Percentiles rank a stretch among this genome's conserved stretches.
These are phyloP conservation scores for Pyrenochaeta sp. DNA, from an alignment of 2,329 filamentous ascomycete genomes.

Conservation along the genomic window DNA sequence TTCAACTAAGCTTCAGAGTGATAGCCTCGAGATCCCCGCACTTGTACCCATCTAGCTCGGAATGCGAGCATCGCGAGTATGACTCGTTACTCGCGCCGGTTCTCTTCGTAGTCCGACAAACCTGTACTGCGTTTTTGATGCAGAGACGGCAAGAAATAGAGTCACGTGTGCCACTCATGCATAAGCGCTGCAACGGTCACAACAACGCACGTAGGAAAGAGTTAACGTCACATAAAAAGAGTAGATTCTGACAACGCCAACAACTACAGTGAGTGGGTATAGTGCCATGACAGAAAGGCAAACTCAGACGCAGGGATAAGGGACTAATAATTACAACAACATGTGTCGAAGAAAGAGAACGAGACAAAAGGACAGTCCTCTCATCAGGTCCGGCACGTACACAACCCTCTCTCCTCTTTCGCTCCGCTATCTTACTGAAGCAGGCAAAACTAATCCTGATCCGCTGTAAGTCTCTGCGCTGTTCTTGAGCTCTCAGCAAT, in stretches of 20 bases:
- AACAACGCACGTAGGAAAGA: neutral
- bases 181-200: no score
- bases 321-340: neutral
- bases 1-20: no score
- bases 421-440: slow-evolving; percentile 7
- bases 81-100: no score
- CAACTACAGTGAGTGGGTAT: slow-evolving; percentile 12
- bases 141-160: no score
- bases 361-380: neutral
- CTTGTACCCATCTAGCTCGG: no score
- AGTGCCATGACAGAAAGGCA: slow-evolving; percentile 10
- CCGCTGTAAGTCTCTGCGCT: slow-evolving; percentile 34
- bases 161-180: no score
- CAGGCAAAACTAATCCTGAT: slow-evolving; percentile 34
- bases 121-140: no score
- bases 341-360: neutral
- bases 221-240: neutral
- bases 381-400: neutral
- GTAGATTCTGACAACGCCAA: neutral
- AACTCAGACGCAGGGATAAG: neutral
- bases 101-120: no score
- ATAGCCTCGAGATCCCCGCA: no score
- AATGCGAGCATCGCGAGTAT: no score
- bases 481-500: slow-evolving; percentile 46
- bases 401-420: neutral